Conservation (phyloP, 2,329 filamentous ascomycete species). For the Fusarium gaditjirri region DNA sequence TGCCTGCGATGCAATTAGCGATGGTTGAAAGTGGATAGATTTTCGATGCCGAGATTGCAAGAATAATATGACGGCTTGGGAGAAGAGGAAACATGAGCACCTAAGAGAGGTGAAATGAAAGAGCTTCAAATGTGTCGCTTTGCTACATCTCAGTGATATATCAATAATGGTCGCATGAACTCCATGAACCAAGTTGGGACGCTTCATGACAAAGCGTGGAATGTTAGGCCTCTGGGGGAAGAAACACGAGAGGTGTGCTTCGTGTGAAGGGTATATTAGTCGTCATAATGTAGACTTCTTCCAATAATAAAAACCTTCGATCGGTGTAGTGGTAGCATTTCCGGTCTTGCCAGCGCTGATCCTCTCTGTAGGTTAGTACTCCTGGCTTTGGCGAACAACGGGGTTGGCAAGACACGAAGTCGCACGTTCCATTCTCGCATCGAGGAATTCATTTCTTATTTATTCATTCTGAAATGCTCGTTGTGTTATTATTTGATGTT, state of each 20-base stretch:
- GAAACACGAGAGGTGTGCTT: fast-evolving
- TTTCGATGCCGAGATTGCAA: background rate
- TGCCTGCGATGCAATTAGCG: fast-evolving
- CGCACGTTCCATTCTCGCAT: too few species aligned
- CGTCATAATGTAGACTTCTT: fast-evolving
- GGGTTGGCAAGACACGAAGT: too few species aligned
- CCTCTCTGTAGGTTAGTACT: too few species aligned
- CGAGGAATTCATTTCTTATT: too few species aligned
- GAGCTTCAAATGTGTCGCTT: fast-evolving
- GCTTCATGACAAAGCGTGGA: background rate
- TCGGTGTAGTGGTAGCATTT: background rate
- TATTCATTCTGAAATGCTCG: too few species aligned
- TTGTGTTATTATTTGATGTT: too few species aligned
- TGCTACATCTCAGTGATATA: background rate
- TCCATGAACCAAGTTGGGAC: background rate
- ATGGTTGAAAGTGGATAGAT: background rate
- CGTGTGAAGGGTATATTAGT: fast-evolving
- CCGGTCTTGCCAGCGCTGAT: too few species aligned
- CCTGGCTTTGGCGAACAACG: too few species aligned
- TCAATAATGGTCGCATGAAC: background rate
- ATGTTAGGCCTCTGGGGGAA: fast-evolving
- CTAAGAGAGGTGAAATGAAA: fast-evolving
- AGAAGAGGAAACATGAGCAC: fast-evolving
- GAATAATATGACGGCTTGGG: fast-evolving
- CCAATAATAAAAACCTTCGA: too few species aligned